Evolutionary conservation across 805 yeast species (phyloP).

Genomic region (Kodamaea hsintzibuensis): DNA sequence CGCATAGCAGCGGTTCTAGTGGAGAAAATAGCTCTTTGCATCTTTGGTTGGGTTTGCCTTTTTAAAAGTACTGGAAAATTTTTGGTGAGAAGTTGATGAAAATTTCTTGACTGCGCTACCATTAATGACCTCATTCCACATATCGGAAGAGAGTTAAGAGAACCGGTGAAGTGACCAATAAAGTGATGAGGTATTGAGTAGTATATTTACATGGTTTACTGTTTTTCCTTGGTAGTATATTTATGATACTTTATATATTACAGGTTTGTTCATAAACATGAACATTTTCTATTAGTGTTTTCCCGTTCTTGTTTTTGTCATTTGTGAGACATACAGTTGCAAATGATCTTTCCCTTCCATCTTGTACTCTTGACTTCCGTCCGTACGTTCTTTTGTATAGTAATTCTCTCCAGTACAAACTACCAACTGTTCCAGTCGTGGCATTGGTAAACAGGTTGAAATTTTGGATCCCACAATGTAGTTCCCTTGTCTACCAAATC

Average conservation of each 20-base stretch:
- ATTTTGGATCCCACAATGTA: slow-evolving; percentile 10
- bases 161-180: too few relatives aligned
- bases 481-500: slow-evolving; percentile 33
- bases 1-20: slow-evolving; percentile 19
- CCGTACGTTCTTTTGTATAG: slow-evolving; percentile 6
- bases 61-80: slow-evolving; percentile 5
- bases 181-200: too few relatives aligned
- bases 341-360: slow-evolving; percentile 24
- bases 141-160: too few relatives aligned
- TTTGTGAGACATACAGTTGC: slow-evolving; percentile 20
- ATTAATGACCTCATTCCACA: background rate
- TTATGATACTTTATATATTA: too few relatives aligned
- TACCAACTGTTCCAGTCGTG: slow-evolving; percentile 11
- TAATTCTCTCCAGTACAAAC: slow-evolving; percentile 17
- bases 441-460: background rate
- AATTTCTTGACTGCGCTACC: slow-evolving; percentile 1
- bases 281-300: background rate
- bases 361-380: slow-evolving; percentile 6
- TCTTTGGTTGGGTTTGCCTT: slow-evolving; percentile 9
- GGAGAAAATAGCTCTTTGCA: slow-evolving; percentile 29
- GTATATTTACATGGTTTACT: too few relatives aligned
- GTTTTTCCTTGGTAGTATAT: too few relatives aligned
- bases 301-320: slow-evolving; percentile 17
- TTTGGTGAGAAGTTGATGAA: slow-evolving; percentile 2
- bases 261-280: too few relatives aligned